Evolutionary conservation across 441 rosid species (phyloP), one percentile per base, ranked within the genome.

Genomic region (Hura crepitans): DNA sequence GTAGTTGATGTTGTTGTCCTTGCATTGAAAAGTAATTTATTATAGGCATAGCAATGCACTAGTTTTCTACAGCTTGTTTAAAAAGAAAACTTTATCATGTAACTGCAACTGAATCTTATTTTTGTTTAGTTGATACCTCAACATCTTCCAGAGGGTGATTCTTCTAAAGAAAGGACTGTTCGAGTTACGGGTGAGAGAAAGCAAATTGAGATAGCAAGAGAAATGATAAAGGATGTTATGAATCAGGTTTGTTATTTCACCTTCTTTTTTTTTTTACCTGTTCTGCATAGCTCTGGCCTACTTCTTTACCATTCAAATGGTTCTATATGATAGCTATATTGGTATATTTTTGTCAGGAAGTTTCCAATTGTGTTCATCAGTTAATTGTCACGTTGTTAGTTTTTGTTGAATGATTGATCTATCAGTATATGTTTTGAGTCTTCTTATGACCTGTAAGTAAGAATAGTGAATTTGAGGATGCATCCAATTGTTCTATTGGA

Each of bases 141-240:
- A 84, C 93, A 86, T 79, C 86, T 82, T 72, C 87, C 87, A 54
- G 99, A 92, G 81, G 96, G 96, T 23, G 94, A 92, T 83, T 93
- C 81, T 28, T 84, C 94, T 55, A 89, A 92, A 80, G 97, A 94
- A 78, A 92, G 96, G 79, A 89, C 85, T 39, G 96, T 92, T 31
- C 81, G 97, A 55, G 88, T 94, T 66, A 86, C 92, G 72, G 99
- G 99, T 65, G 89, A 90, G 80, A 92, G 78, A 81, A 88, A 77
- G 76, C 86, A 91, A 78, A 92, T 92, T 75, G 99, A 94, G 74
- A 79, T 85, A 45, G 97, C 97, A n/a, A 82, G 78, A 25, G 97
- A 86, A 51, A 73, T 94, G 94, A 90, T 94, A 72, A 82, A 78
- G 67, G 97, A 94, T 65, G 96, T 89, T 62, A 89, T 94, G 97